phyloP scores from a whole-genome alignment of 2,329 filamentous ascomycete species.

The Gremmenia infestans region DNA sequence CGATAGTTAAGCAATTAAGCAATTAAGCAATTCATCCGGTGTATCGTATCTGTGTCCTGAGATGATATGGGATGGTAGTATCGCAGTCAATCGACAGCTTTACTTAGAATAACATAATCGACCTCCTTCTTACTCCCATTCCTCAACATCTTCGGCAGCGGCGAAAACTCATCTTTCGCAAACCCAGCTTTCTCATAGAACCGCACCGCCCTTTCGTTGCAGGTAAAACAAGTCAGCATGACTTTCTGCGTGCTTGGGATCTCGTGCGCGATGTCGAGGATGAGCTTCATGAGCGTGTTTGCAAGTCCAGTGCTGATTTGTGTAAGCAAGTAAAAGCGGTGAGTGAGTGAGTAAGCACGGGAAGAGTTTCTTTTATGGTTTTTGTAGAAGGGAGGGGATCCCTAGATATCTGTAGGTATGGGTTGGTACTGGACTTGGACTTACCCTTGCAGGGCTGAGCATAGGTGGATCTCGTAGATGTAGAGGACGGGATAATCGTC shows the following conservation, averaged over 20 bases:
- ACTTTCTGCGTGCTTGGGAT: slow-evolving; percentile 55
- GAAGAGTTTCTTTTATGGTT: not conserved
- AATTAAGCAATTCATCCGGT: not conserved
- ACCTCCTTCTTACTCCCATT: slow-evolving; percentile 48
- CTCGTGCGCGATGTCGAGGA: slow-evolving; percentile 47
- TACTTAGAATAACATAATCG: slow-evolving; percentile 59
- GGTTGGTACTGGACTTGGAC: slow-evolving; percentile 6
- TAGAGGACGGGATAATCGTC: slow-evolving; percentile 63
- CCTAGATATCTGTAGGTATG: not conserved
- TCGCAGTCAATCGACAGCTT: slow-evolving; percentile 18
- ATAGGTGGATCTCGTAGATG: slow-evolving; percentile 74
- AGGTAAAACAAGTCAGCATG: slow-evolving; percentile 69
- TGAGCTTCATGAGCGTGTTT: slow-evolving; percentile 51
- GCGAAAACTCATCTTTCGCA: slow-evolving; percentile 49
- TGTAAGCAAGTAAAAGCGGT: not conserved
- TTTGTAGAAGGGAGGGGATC: too few species aligned
- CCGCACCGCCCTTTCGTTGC: slow-evolving; percentile 50
- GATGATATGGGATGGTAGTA: too few species aligned
- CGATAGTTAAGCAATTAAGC: too few species aligned
- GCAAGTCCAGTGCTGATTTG: slow-evolving; percentile 56
- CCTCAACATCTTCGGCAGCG: slow-evolving; percentile 47
- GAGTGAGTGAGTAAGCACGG: not conserved
- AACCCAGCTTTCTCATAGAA: slow-evolving; percentile 63
- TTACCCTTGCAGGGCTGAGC: slow-evolving; percentile 49
- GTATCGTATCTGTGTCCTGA: too few species aligned